Evolutionary conservation across 768 basidiomycete species (phyloP).

Genomic region (Trametes sanguinea): DNA sequence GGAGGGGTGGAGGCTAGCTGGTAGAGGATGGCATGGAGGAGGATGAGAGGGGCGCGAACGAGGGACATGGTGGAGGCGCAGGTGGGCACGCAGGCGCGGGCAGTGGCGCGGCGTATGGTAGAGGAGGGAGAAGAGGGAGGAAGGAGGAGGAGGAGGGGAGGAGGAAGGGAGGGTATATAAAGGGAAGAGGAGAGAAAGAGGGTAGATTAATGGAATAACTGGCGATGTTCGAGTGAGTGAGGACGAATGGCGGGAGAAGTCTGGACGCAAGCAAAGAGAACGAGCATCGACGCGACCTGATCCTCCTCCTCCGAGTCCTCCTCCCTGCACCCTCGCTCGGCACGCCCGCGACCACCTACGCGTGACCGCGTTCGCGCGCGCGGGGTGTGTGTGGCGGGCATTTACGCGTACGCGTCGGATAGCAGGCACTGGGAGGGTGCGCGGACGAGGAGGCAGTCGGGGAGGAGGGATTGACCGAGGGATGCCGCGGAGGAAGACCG

Average conservation of each 20-base stretch:
- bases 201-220: too few species aligned
- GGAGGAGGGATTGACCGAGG: neutral
- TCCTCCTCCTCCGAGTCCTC: neutral
- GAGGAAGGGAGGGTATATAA: neutral
- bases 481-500: conserved; percentile 3
- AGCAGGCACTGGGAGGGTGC: neutral
- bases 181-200: neutral
- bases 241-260: too few species aligned
- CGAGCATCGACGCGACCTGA: too few species aligned
- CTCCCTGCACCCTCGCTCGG: too few species aligned
- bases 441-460: neutral
- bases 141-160: neutral
- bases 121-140: neutral
- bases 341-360: too few species aligned
- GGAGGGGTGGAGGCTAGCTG: conserved; percentile 58
- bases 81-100: neutral
- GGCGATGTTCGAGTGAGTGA: too few species aligned
- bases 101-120: neutral
- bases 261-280: too few species aligned
- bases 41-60: conserved; percentile 47
- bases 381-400: too few species aligned
- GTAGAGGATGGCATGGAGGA: conserved; percentile 52
- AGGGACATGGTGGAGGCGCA: conserved; percentile 43
- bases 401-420: neutral
- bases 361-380: too few species aligned